phyloP scores from a whole-genome alignment of 73 alveolate species.

The Urostyla sp. region DNA sequence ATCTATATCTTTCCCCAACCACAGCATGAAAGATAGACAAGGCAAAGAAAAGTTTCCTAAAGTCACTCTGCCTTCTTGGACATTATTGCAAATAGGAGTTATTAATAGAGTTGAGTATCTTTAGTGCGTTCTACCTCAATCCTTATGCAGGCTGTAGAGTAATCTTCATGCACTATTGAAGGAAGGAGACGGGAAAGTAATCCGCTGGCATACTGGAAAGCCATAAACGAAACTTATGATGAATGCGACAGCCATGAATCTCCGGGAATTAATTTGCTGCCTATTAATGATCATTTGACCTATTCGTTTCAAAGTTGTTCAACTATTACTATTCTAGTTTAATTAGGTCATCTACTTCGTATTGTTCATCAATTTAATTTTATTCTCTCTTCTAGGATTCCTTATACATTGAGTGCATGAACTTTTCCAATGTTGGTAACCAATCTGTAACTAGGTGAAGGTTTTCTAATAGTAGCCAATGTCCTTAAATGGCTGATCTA shows the following conservation, averaged over 20 bases:
- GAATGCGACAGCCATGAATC: constrained; percentile 43
- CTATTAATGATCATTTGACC: too few relatives aligned
- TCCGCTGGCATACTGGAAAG: constrained; percentile 74
- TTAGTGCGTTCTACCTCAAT: constrained; percentile 57
- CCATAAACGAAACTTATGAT: constrained; percentile 67
- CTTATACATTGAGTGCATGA: constrained; percentile 53
- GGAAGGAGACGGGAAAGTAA: constrained; percentile 69
- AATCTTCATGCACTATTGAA: constrained; percentile 64
- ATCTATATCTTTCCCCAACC: constrained; percentile 95
- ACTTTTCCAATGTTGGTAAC: constrained; percentile 65
- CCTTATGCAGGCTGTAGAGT: constrained; percentile 71
- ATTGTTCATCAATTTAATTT: neutral
- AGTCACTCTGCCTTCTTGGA: constrained; percentile 17
- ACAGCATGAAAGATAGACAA: constrained; percentile 91
- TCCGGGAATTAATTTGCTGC: constrained; percentile 38
- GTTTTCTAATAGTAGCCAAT: constrained; percentile 72
- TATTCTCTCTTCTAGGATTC: neutral
- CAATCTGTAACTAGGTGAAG: constrained; percentile 67
- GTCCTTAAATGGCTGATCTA: constrained; percentile 61
- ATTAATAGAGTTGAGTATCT: constrained; percentile 50
- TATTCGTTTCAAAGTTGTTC: neutral
- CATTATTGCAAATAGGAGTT: constrained; percentile 37
- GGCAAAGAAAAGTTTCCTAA: constrained; percentile 53
- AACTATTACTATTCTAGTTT: neutral
- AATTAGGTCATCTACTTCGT: constrained; percentile 11